Evolutionary conservation across 257 asterid species (phyloP).

Genomic region (Nicotiana sylvestris): DNA sequence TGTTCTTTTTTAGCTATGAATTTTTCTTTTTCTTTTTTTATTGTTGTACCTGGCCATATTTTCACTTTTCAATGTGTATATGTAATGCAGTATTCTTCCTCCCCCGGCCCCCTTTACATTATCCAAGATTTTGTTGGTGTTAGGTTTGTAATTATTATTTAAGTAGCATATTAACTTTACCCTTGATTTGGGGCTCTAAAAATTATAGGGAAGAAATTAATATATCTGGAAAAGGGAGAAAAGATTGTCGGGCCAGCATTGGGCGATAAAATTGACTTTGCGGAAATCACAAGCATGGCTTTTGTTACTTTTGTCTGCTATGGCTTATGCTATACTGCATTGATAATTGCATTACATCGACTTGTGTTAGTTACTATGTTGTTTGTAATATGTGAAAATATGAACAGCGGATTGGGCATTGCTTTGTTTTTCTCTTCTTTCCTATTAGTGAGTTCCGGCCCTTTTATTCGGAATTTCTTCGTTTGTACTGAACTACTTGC

Average conservation of each 20-base stretch:
- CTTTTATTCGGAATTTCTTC: too few species aligned
- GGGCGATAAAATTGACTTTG: constrained; percentile 23
- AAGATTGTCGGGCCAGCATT: neutral
- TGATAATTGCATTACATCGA: neutral
- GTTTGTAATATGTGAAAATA: neutral
- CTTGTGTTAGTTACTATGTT: neutral
- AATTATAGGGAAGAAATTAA: neutral
- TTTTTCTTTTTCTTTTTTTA: neutral
- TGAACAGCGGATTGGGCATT: too few species aligned
- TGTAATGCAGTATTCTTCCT: constrained; percentile 5
- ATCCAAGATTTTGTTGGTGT: constrained; percentile 1
- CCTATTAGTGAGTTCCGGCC: too few species aligned
- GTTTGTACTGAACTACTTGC: too few species aligned
- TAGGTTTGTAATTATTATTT: neutral
- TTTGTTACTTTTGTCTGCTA: constrained; percentile 20
- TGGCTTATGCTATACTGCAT: neutral
- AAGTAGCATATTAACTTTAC: neutral
- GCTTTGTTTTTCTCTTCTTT: too few species aligned
- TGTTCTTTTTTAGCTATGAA: constrained; percentile 5
- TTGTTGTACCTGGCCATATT: neutral
- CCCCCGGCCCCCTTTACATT: neutral
- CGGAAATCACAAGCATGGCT: constrained; percentile 43
- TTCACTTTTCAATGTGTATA: constrained; percentile 17
- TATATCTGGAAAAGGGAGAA: neutral
- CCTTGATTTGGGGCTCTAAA: neutral